phyloP scores from a whole-genome alignment of 305 asterid genomes.

The Fraxinus latifolia region DNA sequence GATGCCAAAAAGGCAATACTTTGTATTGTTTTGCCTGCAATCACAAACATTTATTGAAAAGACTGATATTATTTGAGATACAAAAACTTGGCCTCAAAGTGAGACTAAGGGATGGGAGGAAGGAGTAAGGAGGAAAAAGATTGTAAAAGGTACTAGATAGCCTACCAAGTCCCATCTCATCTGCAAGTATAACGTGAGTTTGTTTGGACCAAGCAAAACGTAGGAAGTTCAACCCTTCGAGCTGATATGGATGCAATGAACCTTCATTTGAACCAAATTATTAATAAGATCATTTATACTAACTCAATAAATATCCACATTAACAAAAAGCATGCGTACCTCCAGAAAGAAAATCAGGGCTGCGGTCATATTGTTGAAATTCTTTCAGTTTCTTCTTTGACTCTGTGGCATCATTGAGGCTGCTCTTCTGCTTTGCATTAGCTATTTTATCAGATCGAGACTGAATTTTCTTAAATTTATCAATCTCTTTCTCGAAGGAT shows the following conservation, averaged over 20 bases:
- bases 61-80: constrained; percentile 11
- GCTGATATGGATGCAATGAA: constrained; percentile 95
- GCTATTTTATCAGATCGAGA: constrained; percentile 49
- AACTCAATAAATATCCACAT: constrained; percentile 17
- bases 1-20: constrained; percentile 95
- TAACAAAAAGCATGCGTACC: constrained; percentile 40
- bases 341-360: constrained; percentile 84
- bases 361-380: constrained; percentile 80
- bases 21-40: constrained; percentile 93
- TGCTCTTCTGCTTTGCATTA: constrained; percentile 56
- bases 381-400: constrained; percentile 66
- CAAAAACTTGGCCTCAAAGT: constrained; percentile 9
- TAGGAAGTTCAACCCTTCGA: constrained; percentile 94
- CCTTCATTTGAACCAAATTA: constrained; percentile 46
- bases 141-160: constrained; percentile 21
- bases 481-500: constrained; percentile 76
- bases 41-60: constrained; percentile 25
- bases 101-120: neutral
- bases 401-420: constrained; percentile 51
- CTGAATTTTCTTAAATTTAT: constrained; percentile 53
- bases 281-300: constrained; percentile 8
- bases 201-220: constrained; percentile 92
- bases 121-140: neutral
- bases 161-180: constrained; percentile 99
- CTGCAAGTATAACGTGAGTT: constrained; percentile 98